Evolutionary conservation across 345 rosid species (phyloP), one percentile per base, ranked within the genome.

Genomic region (Cardamine resedifolia): DNA sequence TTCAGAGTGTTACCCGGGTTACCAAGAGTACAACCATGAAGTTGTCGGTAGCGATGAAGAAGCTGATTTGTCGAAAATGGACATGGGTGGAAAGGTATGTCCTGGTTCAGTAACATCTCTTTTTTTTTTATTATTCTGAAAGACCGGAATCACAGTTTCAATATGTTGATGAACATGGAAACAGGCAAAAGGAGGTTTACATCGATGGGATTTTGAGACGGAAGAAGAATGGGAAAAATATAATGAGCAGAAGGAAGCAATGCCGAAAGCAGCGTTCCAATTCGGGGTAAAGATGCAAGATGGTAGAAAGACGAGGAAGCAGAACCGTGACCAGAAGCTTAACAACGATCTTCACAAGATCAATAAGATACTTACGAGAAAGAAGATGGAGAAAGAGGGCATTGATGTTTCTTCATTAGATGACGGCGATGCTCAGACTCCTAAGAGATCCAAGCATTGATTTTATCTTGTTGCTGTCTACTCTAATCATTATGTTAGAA

Each of bases 281-380:
- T 95, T 95, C 43, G 99, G 99, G 14, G 96, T 95, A 74, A 95
- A 95, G 85, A 95, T 94, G 98, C 98, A 91, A 81, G 97, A 91
- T 55, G 98, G 98, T 36, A 72, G 98, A 77, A 94, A 94, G 82
- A 94, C 98, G 3, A 53, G 95, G 65, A 94, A 94, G 79, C 97
- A 94, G 72, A 91, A 94, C 84, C 86, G 84, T 84, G 98, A 94
- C 78, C 97, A 94, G 87, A 94, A 94, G 73, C 87, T 94, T 31
- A 91, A 76, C 72, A 94, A 91, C 44, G 98, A 94, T 63, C 84
- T 94, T 56, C 91, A 91, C 83, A 67, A 91, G 88, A 94, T 94
- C 50, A 91, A 91, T 73, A 94, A 91, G 82, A 86, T 94, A 78
- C 83, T 94, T 2, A 85, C 98, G 6, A 88, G 95, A 51, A 94